phyloP scores from a whole-genome alignment of 805 yeast species.

The Cyberlindnera samutprakarnensis region DNA sequence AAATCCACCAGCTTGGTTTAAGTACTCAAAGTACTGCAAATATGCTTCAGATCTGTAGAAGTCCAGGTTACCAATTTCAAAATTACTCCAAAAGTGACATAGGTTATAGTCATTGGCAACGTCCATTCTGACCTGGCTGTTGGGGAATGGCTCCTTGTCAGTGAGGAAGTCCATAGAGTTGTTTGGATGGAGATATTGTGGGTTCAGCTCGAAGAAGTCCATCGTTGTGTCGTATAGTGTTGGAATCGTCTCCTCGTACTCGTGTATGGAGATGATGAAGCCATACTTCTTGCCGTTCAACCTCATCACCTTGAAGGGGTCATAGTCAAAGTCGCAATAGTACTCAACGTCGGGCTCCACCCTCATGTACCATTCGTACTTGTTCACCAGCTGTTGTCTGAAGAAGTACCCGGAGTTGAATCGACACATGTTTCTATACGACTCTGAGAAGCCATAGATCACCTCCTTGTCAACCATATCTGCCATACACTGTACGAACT shows the following conservation, averaged over 20 bases:
- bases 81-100: constrained; percentile 86
- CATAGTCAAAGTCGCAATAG: constrained; percentile 82
- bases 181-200: constrained; percentile 56
- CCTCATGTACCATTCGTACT: constrained; percentile 88
- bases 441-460: constrained; percentile 55
- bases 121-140: constrained; percentile 26
- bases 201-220: constrained; percentile 51
- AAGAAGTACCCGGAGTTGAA: constrained; percentile 89
- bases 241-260: constrained; percentile 78
- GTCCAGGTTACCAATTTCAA: constrained; percentile 66
- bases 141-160: constrained; percentile 36
- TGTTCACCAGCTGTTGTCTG: constrained; percentile 59
- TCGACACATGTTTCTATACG: constrained; percentile 91
- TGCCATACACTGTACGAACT: constrained; percentile 38
- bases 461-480: constrained; percentile 40
- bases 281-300: constrained; percentile 76
- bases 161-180: constrained; percentile 52
- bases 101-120: constrained; percentile 51
- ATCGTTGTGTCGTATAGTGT: constrained; percentile 72
- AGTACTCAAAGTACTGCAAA: constrained; percentile 48
- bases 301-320: constrained; percentile 78
- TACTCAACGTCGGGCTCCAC: constrained; percentile 91
- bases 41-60: constrained; percentile 66
- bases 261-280: constrained; percentile 76
- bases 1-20: constrained; percentile 68